Conservation (phyloP, 345 rosid genomes). For the Citrus mangshanensis region DNA sequence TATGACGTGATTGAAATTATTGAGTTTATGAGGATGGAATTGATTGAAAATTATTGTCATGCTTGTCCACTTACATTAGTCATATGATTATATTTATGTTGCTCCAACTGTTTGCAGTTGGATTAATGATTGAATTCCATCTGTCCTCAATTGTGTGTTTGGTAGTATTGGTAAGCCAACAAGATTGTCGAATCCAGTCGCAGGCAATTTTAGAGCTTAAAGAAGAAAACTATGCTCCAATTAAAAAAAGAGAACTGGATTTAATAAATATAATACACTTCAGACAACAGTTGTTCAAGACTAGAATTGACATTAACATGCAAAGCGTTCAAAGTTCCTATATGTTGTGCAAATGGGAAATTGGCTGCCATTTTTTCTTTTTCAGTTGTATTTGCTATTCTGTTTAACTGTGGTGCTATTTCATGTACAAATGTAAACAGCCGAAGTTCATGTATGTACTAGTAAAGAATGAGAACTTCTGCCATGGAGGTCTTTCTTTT, state of each 20-base stretch:
- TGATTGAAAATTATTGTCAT: constrained; percentile 6
- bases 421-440: background rate
- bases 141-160: background rate
- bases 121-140: background rate
- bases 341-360: background rate
- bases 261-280: no score
- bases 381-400: background rate
- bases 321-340: background rate
- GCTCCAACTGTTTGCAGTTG: background rate
- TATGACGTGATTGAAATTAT: background rate
- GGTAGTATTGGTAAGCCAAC: background rate
- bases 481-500: background rate
- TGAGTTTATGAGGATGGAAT: constrained; percentile 18
- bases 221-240: no score
- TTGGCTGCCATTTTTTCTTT: no score
- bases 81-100: background rate
- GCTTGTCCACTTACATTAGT: background rate
- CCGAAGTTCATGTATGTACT: no score
- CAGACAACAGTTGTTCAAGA: no score
- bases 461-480: background rate
- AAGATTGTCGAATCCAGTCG: no score
- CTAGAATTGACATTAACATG: background rate
- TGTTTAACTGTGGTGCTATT: background rate
- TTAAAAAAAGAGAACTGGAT: no score
- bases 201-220: no score